These are phyloP conservation scores for Orychophragmus violaceus DNA, from an alignment of 345 rosid genomes.

Conservation along the genomic window DNA sequence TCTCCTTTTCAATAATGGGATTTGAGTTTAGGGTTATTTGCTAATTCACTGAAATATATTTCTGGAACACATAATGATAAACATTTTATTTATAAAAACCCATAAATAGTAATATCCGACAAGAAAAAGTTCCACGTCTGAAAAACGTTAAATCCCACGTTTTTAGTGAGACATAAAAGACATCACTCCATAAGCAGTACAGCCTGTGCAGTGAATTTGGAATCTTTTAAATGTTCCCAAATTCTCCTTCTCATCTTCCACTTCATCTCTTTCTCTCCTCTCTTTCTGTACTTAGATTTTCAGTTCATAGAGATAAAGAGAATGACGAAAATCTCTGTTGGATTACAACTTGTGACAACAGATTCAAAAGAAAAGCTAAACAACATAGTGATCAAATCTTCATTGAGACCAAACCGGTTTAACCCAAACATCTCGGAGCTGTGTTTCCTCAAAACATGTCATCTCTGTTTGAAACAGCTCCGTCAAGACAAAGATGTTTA, in stretches of 20 bases:
- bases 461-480: constrained; percentile 47
- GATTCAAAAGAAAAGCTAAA: constrained; percentile 22
- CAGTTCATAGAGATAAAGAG: not conserved
- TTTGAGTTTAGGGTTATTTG: not conserved
- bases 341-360: constrained; percentile 47
- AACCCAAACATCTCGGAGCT: constrained; percentile 13
- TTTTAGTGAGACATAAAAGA: constrained; percentile 19
- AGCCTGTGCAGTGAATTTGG: not conserved
- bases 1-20: not conserved
- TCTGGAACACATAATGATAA: not conserved
- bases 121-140: not conserved
- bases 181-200: not conserved
- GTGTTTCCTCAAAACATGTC: constrained; percentile 56
- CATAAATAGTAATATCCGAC: constrained; percentile 1
- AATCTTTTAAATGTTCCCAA: constrained; percentile 19
- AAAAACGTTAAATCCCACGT: constrained; percentile 17
- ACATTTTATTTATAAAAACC: not conserved
- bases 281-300: not conserved
- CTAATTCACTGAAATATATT: not conserved
- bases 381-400: constrained; percentile 43
- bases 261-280: constrained; percentile 10
- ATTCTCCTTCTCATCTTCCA: not conserved
- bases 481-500: constrained; percentile 56
- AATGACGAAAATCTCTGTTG: constrained; percentile 36
- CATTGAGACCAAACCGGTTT: constrained; percentile 26